Percentiles rank a stretch among this genome's conserved stretches.
Evolutionary conservation across 2,329 filamentous ascomycete genomes (phyloP).

Genomic region (Fusarium buharicum): DNA sequence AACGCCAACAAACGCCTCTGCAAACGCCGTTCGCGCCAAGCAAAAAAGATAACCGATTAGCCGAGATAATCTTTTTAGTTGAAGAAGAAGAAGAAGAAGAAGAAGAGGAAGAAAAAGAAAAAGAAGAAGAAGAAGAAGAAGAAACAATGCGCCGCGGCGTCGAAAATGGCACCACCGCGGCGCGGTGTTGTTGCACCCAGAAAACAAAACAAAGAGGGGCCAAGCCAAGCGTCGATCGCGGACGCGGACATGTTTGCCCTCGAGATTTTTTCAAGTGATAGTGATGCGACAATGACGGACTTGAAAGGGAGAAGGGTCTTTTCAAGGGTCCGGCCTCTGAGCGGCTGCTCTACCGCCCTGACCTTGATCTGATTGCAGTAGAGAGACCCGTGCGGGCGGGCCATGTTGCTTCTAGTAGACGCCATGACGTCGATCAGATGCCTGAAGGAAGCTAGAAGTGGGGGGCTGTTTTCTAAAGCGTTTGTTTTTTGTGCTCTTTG

Average conservation of each 20-base stretch:
- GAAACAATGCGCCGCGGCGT: conserved; percentile 12
- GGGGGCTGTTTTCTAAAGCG: conserved; percentile 22
- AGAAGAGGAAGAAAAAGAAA: too few species aligned
- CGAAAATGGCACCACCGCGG: conserved; percentile 30
- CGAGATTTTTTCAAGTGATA: conserved; percentile 9
- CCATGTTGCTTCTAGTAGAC: conserved; percentile 13
- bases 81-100: too few species aligned
- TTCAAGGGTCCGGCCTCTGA: conserved; percentile 30
- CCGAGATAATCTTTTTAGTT: conserved; percentile 18
- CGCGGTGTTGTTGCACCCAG: conserved; percentile 23
- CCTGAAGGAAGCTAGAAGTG: conserved; percentile 27
- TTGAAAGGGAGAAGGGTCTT: conserved; percentile 10
- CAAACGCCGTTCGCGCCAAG: conserved; percentile 22
- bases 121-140: too few species aligned
- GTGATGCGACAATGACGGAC: conserved; percentile 29
- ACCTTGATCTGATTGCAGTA: conserved; percentile 17
- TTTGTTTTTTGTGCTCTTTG: conserved; percentile 17
- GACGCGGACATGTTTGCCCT: conserved; percentile 12
- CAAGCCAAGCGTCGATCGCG: conserved; percentile 27
- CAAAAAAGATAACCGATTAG: conserved; percentile 16
- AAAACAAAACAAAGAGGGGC: conserved; percentile 25
- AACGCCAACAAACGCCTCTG: neutral
- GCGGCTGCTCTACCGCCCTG: conserved; percentile 17
- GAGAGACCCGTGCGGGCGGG: conserved; percentile 31
- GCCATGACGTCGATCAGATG: conserved; percentile 44